Evolutionary conservation across 2,329 filamentous ascomycete species (phyloP).

Genomic region (Orbilia blumenaviensis): DNA sequence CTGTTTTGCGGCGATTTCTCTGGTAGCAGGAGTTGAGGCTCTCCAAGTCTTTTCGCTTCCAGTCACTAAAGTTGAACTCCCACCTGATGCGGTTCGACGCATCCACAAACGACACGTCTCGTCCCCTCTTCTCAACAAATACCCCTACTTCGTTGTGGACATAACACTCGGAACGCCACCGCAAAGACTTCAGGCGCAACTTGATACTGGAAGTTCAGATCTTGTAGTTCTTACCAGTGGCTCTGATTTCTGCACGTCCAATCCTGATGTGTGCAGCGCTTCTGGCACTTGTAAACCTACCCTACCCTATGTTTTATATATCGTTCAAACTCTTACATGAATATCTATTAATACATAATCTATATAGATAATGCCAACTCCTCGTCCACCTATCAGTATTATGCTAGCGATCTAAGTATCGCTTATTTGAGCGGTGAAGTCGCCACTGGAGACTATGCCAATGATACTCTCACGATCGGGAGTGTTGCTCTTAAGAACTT

Average conservation of each 20-base stretch:
- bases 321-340: not conserved
- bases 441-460: slow-evolving; percentile 80
- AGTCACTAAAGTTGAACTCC: not conserved
- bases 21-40: slow-evolving; percentile 5
- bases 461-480: slow-evolving; percentile 73
- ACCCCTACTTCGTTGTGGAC: slow-evolving; percentile 71
- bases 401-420: slow-evolving; percentile 84
- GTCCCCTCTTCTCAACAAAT: not conserved
- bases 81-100: not conserved
- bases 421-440: slow-evolving; percentile 84
- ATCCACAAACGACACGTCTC: slow-evolving; percentile 10
- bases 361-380: slow-evolving; percentile 68
- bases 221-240: slow-evolving; percentile 74
- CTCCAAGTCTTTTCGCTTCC: not conserved
- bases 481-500: slow-evolving; percentile 66
- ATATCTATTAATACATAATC: not conserved
- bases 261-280: slow-evolving; percentile 66
- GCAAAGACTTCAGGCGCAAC: slow-evolving; percentile 68
- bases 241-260: slow-evolving; percentile 69
- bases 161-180: slow-evolving; percentile 71
- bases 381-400: slow-evolving; percentile 78
- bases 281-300: slow-evolving; percentile 68
- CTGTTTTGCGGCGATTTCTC: not conserved
- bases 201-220: slow-evolving; percentile 76
- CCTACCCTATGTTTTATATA: not conserved